These are phyloP conservation scores for Rhodamnia argentea DNA, from an alignment of 345 rosid genomes.

Conservation along the genomic window DNA sequence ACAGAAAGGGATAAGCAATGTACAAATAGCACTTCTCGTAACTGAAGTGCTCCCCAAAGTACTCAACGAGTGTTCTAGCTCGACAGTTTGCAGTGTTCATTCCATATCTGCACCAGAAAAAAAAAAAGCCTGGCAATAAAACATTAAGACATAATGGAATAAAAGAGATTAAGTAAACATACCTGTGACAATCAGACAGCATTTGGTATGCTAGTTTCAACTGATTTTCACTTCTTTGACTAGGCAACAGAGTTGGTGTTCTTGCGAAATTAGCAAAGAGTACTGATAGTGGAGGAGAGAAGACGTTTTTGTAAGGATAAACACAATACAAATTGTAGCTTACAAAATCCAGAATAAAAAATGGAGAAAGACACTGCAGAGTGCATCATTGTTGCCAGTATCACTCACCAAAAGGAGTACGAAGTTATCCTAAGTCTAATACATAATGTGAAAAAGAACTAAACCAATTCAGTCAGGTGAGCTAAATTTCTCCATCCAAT, in stretches of 20 bases:
- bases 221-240: slow-evolving; percentile 66
- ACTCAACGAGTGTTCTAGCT: slow-evolving; percentile 64
- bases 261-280: slow-evolving; percentile 63
- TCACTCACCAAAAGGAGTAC: background rate
- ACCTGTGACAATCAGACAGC: slow-evolving; percentile 84
- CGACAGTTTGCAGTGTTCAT: slow-evolving; percentile 82
- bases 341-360: background rate
- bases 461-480: background rate
- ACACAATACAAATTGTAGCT: background rate
- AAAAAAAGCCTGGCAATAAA: background rate
- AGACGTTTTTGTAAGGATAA: background rate
- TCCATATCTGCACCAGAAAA: slow-evolving; percentile 53
- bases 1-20: slow-evolving; percentile 3
- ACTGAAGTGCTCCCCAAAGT: slow-evolving; percentile 72
- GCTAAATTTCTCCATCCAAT: background rate
- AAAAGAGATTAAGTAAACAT: background rate
- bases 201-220: slow-evolving; percentile 56
- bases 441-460: background rate
- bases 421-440: background rate
- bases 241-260: slow-evolving; percentile 67
- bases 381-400: background rate
- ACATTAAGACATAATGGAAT: background rate
- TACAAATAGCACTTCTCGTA: slow-evolving; percentile 58
- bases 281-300: slow-evolving; percentile 24
- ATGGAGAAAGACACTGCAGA: background rate